Percentiles rank a stretch among this genome's conserved stretches.
Conservation (phyloP, 768 basidiomycete genomes). For the Hygrocybe punicea region DNA sequence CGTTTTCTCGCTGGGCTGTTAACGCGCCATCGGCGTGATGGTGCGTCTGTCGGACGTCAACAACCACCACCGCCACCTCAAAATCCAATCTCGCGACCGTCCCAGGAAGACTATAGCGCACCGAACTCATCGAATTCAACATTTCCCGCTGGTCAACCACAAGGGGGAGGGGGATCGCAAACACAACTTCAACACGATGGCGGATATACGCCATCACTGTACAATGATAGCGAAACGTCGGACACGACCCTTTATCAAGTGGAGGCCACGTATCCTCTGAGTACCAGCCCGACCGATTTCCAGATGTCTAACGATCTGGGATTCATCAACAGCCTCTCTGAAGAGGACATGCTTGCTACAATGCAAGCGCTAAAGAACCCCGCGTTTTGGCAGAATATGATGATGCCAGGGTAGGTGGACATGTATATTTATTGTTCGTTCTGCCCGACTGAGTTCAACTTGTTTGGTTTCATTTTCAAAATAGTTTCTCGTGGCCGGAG, state of each 20-base stretch:
- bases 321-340: slow-evolving; percentile 36
- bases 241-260: slow-evolving; percentile 44
- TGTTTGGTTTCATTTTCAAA: background rate
- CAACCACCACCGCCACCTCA: slow-evolving; percentile 50
- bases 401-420: slow-evolving; percentile 71
- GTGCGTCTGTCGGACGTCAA: slow-evolving; percentile 53
- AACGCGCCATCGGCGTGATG: slow-evolving; percentile 65
- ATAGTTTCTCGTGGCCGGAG: slow-evolving; percentile 10
- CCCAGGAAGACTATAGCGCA: slow-evolving; percentile 12
- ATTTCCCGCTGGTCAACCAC: slow-evolving; percentile 25
- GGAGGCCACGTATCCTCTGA: slow-evolving; percentile 46
- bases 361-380: slow-evolving; percentile 72
- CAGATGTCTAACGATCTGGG: slow-evolving; percentile 40
- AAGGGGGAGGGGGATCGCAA: slow-evolving; percentile 12
- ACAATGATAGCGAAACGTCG: slow-evolving; percentile 20
- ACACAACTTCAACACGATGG: slow-evolving; percentile 9
- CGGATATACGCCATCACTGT: slow-evolving; percentile 15
- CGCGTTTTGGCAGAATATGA: slow-evolving; percentile 73
- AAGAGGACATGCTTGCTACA: slow-evolving; percentile 63
- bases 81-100: slow-evolving; percentile 22
- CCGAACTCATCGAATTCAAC: slow-evolving; percentile 26
- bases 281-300: slow-evolving; percentile 42
- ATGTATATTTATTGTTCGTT: slow-evolving; percentile 4
- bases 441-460: slow-evolving; percentile 23
- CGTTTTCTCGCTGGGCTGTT: slow-evolving; percentile 74